Evolutionary conservation across 202 grass and related monocot genomes (phyloP), one percentile per base, ranked within the genome.

Genomic region (Tripidium arundinaceum): DNA sequence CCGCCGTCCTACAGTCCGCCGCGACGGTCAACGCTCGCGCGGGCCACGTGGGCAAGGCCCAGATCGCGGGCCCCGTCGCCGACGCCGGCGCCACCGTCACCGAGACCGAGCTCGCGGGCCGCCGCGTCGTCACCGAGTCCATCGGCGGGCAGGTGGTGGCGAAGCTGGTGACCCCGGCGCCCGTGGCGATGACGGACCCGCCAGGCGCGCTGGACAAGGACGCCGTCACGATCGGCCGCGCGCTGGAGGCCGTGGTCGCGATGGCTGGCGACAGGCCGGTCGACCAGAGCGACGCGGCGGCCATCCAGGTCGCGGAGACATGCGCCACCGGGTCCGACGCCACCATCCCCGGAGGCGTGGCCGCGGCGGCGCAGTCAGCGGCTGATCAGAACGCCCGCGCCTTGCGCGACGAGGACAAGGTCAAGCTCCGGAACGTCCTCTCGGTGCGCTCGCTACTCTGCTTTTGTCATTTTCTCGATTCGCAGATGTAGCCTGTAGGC

Each of bases 121-220:
- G 49, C 49, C 87, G 68, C 66, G 68, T 92, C 61, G 68, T 92
- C 79, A 70, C 82, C 14, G 92, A 95, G 76, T 84, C 84, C 79
- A 38, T 90, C 50, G 89, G 85, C 46, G 76, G 90, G 27, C 87
- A 96, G 87, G 82, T 61, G 3, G 80, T 86, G 50, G 34, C 61
- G 9, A 62, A 24, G 76, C 11, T 74, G 54, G 83, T 69, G 65
- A 42, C 62, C 66, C 77, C 80, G 6, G 8, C 64, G 70, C 26
- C n/a, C 59, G 8, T 68, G 59, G 40, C 0, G 27, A 12, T 4
- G 15, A 69, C 11, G 49, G 4, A 22, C 41, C 79, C 71, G 39
- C 6, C 38, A 3, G 71, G 49, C 46, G 69, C 83, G 57, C 59
- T 57, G 62, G 49, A 18, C 11, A 1, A 45, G 54, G 49, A 60